phyloP scores from a whole-genome alignment of 305 asterid genomes.

The Fraxinus sp. region DNA sequence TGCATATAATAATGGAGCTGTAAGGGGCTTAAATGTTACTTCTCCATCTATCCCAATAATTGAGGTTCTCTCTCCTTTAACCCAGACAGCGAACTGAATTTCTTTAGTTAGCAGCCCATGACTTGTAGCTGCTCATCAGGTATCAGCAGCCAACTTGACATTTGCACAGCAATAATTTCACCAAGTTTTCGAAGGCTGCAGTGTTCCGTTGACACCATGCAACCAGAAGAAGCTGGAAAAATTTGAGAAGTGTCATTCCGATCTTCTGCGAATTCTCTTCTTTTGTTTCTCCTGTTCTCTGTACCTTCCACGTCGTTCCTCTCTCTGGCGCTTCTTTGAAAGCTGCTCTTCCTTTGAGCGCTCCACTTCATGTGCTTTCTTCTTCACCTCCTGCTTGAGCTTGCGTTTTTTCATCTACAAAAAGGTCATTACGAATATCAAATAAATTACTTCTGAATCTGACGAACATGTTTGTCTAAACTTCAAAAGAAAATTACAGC shows the following conservation, averaged over 20 bases:
- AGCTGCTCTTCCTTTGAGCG: slow-evolving; percentile 74
- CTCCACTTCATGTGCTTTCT: slow-evolving; percentile 54
- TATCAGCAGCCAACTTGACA: background rate
- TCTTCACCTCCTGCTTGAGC: slow-evolving; percentile 54
- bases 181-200: background rate
- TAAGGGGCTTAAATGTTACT: background rate
- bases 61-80: background rate
- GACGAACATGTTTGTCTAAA: background rate
- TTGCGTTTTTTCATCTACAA: slow-evolving; percentile 63
- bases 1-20: background rate
- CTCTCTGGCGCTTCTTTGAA: slow-evolving; percentile 79
- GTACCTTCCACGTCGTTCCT: slow-evolving; percentile 80
- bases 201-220: background rate
- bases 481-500: background rate
- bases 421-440: slow-evolving; percentile 9
- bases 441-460: background rate
- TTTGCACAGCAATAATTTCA: background rate
- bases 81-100: background rate
- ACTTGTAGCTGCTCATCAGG: background rate
- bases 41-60: background rate
- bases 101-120: background rate
- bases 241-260: slow-evolving; percentile 26
- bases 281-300: slow-evolving; percentile 64
- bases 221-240: background rate
- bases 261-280: slow-evolving; percentile 62